Base-by-base conservation (phyloP, 164 flowering plant species). In the Stephania yunnanensis region DNA sequence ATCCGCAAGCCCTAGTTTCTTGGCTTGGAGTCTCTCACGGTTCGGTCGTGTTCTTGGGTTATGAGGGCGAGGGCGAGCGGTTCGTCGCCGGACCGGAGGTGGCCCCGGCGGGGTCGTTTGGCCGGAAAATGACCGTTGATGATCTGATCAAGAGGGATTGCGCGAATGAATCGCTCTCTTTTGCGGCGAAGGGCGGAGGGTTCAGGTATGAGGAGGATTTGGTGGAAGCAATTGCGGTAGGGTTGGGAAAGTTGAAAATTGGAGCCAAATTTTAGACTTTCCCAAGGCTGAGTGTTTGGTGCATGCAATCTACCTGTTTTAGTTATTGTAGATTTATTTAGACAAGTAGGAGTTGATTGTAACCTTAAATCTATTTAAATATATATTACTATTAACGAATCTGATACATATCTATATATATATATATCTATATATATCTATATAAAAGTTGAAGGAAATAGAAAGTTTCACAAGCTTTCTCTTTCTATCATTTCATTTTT, bases 91-190 rank as follows among this genome's bases (percentile, higher is more conserved):
- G 91, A 1, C 90, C 97, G 30, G 68, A 81, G 6, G 61, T 87
- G 78, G 53, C 46, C 65, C 94, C 95, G 0, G 84, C 93, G 6
- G 97, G 97, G 0, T 88, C 92, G 7, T 94, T 94, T 71, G 97
- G 97, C 31, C 84, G 84, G 75, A 94, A 87, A 89, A 94, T 94
- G 97, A 94, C 98, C 36, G 87, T 94, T 89, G 97, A 94, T 73
- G 97, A 94, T 58, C 83, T 94, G 36, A 92, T 94, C 64, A 94
- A 97, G 22, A 85, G 82, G 50, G 83, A 82, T 53, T 91, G 91
- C 53, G 97, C 89, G 69, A 88, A 87, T 52, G 97, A 92, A 22
- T 20, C 89, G 8, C 85, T 94, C 2, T 97, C 91, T 0, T 94
- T 94, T 73, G 92, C 89, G 0, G 89, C 88, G 30, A 94, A 94